Conservation (phyloP, 2,329 filamentous ascomycete genomes). For the Paramyrothecium roridum region DNA sequence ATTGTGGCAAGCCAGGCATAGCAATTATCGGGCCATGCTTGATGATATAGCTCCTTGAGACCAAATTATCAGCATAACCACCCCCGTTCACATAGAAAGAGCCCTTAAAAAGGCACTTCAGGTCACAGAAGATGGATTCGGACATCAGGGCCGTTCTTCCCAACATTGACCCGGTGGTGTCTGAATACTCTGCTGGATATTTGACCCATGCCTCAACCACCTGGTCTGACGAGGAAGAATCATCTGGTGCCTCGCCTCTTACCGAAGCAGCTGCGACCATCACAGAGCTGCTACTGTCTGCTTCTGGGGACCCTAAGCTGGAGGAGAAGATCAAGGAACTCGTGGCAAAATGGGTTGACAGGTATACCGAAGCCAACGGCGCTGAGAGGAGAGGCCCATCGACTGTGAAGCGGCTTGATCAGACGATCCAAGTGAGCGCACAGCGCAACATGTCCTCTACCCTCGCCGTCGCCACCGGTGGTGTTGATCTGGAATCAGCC, state of each 20-base stretch:
- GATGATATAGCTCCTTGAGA: too few species aligned
- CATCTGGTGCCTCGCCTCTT: slow-evolving; percentile 69
- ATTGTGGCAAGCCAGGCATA: not conserved
- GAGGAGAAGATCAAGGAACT: slow-evolving; percentile 77
- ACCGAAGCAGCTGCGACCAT: slow-evolving; percentile 80
- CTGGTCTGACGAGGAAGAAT: slow-evolving; percentile 72
- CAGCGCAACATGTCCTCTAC: slow-evolving; percentile 97
- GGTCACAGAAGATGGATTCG: slow-evolving; percentile 64
- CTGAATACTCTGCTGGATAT: slow-evolving; percentile 92
- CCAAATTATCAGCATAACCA: too few species aligned
- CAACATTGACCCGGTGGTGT: slow-evolving; percentile 82
- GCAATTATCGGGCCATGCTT: too few species aligned
- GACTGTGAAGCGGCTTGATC: slow-evolving; percentile 80
- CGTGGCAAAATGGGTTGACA: slow-evolving; percentile 85
- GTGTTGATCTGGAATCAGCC: slow-evolving; percentile 89
- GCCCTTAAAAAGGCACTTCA: too few species aligned
- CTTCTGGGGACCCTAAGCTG: slow-evolving; percentile 76
- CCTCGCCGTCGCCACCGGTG: slow-evolving; percentile 77
- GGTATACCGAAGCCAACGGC: slow-evolving; percentile 72
- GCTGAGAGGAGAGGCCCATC: slow-evolving; percentile 70
- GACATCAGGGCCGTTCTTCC: slow-evolving; percentile 83
- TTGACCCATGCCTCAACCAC: slow-evolving; percentile 87
- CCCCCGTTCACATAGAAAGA: too few species aligned
- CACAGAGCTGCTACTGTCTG: slow-evolving; percentile 86
- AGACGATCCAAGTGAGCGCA: slow-evolving; percentile 90